Evolutionary conservation across 163 green algal species (phyloP).

Genomic region (Smithsoniella earleae): DNA sequence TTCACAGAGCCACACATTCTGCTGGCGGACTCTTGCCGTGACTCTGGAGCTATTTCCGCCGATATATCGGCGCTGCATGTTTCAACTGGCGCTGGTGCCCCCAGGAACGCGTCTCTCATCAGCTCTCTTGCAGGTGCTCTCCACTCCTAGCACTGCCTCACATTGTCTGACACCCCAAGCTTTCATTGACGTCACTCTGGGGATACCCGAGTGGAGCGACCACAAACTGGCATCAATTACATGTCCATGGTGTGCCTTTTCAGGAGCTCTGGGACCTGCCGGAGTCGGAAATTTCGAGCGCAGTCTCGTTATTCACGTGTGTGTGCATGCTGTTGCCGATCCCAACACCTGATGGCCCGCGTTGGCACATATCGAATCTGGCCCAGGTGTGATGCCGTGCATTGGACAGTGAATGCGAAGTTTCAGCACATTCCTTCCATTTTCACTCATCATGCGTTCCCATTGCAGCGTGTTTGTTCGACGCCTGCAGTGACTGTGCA

Average conservation of each 20-base stretch:
- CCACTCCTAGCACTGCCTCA: too few relatives aligned
- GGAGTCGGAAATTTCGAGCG: neutral
- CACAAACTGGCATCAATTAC: too few relatives aligned
- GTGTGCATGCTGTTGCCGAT: conserved; percentile 20
- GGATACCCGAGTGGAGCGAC: too few relatives aligned
- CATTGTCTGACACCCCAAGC: too few relatives aligned
- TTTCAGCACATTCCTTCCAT: too few relatives aligned
- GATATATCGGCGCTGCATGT: conserved; percentile 26
- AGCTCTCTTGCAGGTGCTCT: neutral
- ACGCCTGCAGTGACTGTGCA: too few relatives aligned
- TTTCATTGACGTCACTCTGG: too few relatives aligned
- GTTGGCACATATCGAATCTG: conserved; percentile 19
- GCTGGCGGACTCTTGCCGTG: conserved; percentile 23
- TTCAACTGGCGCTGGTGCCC: conserved; percentile 10
- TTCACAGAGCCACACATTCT: conserved; percentile 19
- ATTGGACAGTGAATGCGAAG: too few relatives aligned
- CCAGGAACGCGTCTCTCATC: neutral
- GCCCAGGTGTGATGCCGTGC: conserved; percentile 14
- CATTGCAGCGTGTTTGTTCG: too few relatives aligned
- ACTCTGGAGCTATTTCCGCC: conserved; percentile 23
- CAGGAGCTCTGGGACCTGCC: conserved; percentile 22
- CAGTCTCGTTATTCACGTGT: conserved; percentile 10
- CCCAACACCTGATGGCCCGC: neutral
- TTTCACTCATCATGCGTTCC: too few relatives aligned
- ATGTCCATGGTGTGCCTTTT: neutral